Evolutionary conservation across 2,329 filamentous ascomycete genomes (phyloP).

Genomic region (Colletotrichum phormii): DNA sequence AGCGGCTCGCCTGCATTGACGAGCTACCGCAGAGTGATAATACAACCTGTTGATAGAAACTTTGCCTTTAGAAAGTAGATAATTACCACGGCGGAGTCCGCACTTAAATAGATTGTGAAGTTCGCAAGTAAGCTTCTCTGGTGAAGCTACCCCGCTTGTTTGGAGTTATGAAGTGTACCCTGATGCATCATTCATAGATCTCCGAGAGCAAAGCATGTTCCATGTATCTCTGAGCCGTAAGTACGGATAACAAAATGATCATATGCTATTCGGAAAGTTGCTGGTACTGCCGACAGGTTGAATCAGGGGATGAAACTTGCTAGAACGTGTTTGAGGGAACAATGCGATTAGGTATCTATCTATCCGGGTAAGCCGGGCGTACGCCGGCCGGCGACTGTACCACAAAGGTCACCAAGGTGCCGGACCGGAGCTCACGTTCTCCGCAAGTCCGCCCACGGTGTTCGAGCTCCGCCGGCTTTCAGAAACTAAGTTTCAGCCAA

Average conservation of each 20-base stretch:
- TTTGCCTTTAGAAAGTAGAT: constrained; percentile 7
- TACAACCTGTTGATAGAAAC: constrained; percentile 47
- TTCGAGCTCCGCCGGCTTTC: constrained; percentile 2
- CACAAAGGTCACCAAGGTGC: background rate
- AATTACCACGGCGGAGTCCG: background rate
- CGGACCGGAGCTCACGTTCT: background rate
- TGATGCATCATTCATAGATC: too few species aligned
- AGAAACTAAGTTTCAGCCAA: constrained; percentile 5
- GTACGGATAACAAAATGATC: too few species aligned
- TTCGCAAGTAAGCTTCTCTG: too few species aligned
- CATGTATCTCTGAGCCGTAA: too few species aligned
- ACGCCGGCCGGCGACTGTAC: background rate
- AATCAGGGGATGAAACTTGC: too few species aligned
- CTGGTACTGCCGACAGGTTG: too few species aligned
- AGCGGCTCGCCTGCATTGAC: constrained; percentile 56
- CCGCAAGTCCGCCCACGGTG: background rate
- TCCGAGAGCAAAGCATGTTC: too few species aligned
- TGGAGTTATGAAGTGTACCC: too few species aligned
- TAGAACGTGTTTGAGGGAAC: background rate
- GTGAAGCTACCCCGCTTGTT: too few species aligned
- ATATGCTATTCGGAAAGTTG: too few species aligned
- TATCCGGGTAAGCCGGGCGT: background rate
- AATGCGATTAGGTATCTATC: too few species aligned
- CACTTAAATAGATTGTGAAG: too few species aligned
- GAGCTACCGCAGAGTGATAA: constrained; percentile 57